Conservation (phyloP, 75 land plant species). For the Cryptomeria japonica region DNA sequence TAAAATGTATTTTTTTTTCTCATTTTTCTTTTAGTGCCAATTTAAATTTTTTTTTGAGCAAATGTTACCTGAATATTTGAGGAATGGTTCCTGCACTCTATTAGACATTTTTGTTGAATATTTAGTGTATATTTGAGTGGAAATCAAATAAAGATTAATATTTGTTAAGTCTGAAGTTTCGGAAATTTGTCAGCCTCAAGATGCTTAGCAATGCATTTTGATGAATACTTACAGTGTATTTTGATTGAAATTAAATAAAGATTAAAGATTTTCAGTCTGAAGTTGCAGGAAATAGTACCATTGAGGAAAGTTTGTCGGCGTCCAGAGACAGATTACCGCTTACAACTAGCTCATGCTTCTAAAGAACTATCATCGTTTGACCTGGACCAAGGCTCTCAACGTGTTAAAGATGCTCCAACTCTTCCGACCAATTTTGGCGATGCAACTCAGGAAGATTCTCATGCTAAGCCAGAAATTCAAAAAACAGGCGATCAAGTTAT, state of each 20-base stretch:
- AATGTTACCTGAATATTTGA: neutral
- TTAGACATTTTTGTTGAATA: neutral
- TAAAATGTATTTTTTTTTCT: neutral
- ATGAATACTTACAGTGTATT: neutral
- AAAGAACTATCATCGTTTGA: constrained; percentile 26
- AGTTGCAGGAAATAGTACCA: constrained; percentile 85
- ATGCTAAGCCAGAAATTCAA: neutral
- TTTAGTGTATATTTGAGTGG: neutral
- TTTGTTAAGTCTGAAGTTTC: constrained; percentile 12
- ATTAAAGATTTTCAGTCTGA: constrained; percentile 6
- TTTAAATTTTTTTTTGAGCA: neutral
- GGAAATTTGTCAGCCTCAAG: constrained; percentile 35
- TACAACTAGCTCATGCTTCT: constrained; percentile 44
- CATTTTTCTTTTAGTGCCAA: neutral
- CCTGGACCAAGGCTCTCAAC: constrained; percentile 9
- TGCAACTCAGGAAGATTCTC: constrained; percentile 6
- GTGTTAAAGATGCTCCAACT: neutral
- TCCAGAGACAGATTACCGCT: constrained; percentile 90
- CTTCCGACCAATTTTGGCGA: neutral
- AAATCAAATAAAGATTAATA: neutral
- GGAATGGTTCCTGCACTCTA: neutral
- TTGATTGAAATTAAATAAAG: neutral
- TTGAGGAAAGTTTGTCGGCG: constrained; percentile 88
- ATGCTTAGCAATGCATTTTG: neutral
- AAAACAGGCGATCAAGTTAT: neutral